phyloP scores from a whole-genome alignment of 805 yeast genomes.

The Kodamaea kakaduensis region DNA sequence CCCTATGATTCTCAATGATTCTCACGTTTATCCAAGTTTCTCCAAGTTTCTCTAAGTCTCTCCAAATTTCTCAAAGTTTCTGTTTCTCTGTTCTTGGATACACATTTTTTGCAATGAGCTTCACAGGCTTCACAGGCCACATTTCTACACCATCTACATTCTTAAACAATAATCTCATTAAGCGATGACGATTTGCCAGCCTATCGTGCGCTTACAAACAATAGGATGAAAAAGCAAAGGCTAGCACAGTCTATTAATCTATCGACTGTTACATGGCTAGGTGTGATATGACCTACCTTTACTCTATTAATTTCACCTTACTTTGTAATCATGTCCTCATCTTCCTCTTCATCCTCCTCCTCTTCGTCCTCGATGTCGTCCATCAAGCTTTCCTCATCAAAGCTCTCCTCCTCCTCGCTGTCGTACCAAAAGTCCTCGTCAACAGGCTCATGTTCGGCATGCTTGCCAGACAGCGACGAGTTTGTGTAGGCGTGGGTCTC shows the following conservation, averaged over 20 bases:
- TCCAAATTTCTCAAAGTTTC: no score
- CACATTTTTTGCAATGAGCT: no score
- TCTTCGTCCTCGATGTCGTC: conserved; percentile 46
- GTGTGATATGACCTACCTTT: no score
- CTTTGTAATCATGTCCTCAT: conserved; percentile 30
- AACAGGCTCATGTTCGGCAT: conserved; percentile 50
- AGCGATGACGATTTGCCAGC: conserved; percentile 4
- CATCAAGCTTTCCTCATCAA: conserved; percentile 46
- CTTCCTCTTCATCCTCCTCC: conserved; percentile 58
- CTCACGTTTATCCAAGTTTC: no score
- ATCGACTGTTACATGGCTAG: no score
- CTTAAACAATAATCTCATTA: background rate
- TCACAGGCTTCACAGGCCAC: no score
- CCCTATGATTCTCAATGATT: no score
- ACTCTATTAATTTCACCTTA: background rate
- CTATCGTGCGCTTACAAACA: conserved; percentile 1
- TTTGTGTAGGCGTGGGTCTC: conserved; percentile 45
- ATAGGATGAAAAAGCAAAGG: no score
- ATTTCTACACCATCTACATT: no score
- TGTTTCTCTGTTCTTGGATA: no score
- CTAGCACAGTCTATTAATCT: no score
- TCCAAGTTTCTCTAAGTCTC: no score
- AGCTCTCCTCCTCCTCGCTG: conserved; percentile 42
- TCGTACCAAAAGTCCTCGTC: conserved; percentile 87
- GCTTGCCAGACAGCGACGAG: conserved; percentile 33